Base-by-base conservation (phyloP, 2,329 filamentous ascomycete species). In the Ophiostoma himal-ulmi region DNA sequence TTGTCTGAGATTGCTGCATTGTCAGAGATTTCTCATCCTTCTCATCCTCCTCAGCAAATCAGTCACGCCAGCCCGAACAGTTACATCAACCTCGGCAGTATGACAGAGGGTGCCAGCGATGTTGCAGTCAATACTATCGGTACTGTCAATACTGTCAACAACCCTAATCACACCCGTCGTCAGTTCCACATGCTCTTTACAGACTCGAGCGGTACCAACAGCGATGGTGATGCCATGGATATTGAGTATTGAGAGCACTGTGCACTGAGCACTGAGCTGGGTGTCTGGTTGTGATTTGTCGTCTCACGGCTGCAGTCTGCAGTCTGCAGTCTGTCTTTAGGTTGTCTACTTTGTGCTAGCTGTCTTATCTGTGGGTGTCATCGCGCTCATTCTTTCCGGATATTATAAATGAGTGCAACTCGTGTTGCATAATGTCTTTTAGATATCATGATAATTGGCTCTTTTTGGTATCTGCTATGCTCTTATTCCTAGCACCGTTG, bases 211-310 rank as follows among this genome's bases (percentile, higher is more conserved):
- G 67, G 66, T 48, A 30, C 67, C 4, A 57, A 22, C 57, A 70
- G 70, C 48, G 67, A 69, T 26, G 67, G 70, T 6, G 67, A 71
- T 30, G 67, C 67, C 17, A 71, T 69, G 67, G 70, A 69, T 13
- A 22, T 71, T 4, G 70, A 69, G 34, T 30, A 60, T 2, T 68
- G 37, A 37, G 41, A 6, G 8, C 30, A 20, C 65, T 8, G 41
- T 3, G n/a, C 30, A 20, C 65, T 8, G 67, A 69, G 67, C 41
- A 60, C 5, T 57, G 30, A 30, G 44, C 34, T 6, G 22, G 22
- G 57, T 34, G 10, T 13, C 34, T 36, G 3, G 11, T 11, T 57
- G n/a, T 57, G 44, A 48, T 48, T 8, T 57, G 11, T 26, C 52
- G 52, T 11, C 20, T 37, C n/a, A 17, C 22, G n/a, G 22, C 22